Evolutionary conservation across 1,284 basidiomycete genomes (phyloP).

Genomic region (Malassezia caprae): DNA sequence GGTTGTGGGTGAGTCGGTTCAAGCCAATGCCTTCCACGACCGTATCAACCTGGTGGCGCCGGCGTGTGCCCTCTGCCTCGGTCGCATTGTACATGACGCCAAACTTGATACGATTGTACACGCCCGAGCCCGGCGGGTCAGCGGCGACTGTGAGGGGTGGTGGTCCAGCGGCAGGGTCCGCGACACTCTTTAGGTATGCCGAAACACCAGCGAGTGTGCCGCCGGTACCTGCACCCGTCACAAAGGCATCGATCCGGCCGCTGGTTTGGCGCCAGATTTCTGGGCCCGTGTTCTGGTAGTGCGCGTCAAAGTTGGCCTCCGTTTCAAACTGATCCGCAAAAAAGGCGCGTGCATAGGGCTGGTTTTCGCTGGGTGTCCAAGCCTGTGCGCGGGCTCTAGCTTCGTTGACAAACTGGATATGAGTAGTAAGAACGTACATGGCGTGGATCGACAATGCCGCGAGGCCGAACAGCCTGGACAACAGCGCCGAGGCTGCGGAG

Average conservation of each 20-base stretch:
- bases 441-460: conserved; percentile 43
- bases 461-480: conserved; percentile 58
- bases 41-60: conserved; percentile 62
- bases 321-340: conserved; percentile 82
- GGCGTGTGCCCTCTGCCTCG: conserved; percentile 87
- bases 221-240: conserved; percentile 93
- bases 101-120: conserved; percentile 68
- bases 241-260: conserved; percentile 72
- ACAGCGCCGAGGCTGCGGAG: conserved; percentile 73
- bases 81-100: conserved; percentile 87
- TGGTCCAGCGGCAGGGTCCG: neutral
- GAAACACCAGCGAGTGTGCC: conserved; percentile 85
- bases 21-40: conserved; percentile 60
- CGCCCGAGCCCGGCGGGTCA: conserved; percentile 86
- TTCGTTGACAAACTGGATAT: conserved; percentile 41
- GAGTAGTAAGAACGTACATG: conserved; percentile 19
- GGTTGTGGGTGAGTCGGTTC: conserved; percentile 41
- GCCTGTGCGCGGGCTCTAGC: conserved; percentile 31
- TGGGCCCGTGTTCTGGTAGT: conserved; percentile 79
- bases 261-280: conserved; percentile 91
- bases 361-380: conserved; percentile 16
- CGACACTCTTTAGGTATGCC: conserved; percentile 58
- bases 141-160: conserved; percentile 55
- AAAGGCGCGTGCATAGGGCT: conserved; percentile 46
- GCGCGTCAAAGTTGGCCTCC: conserved; percentile 76